A percentile compares a stretch with the other conserved stretches of the same genome.
Conservation (phyloP, 2,329 filamentous ascomycete species). For the Hymenoscyphus salicellus region DNA sequence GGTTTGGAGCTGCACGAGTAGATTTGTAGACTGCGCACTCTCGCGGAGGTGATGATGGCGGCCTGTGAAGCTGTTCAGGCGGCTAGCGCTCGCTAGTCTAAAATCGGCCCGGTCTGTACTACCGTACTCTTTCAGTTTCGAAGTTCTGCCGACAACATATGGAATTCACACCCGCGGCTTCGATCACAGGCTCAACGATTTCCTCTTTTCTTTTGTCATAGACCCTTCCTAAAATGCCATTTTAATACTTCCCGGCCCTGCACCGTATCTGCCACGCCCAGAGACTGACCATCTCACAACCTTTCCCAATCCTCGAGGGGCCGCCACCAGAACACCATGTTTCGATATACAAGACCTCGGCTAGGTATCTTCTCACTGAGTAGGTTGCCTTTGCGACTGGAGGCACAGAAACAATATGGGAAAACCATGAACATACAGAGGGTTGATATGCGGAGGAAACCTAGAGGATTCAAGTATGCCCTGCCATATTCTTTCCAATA, state of each 20-base stretch:
- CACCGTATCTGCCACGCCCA: background rate
- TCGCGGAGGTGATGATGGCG: background rate
- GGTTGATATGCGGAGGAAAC: constrained; percentile 23
- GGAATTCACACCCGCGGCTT: background rate
- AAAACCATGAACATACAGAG: constrained; percentile 24
- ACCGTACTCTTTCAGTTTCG: background rate
- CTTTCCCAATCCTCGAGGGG: background rate
- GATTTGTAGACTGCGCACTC: background rate
- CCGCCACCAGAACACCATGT: constrained; percentile 19
- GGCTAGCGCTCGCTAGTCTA: background rate
- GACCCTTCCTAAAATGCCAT: background rate
- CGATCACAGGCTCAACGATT: background rate
- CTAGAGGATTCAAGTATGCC: constrained; percentile 21
- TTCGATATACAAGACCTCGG: constrained; percentile 25
- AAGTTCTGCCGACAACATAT: background rate
- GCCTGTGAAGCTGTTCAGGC: constrained; percentile 15
- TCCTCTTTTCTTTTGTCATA: background rate
- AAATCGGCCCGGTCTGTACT: background rate
- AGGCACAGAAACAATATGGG: constrained; percentile 24
- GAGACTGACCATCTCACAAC: background rate
- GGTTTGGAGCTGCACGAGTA: constrained; percentile 12
- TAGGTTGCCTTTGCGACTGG: constrained; percentile 28
- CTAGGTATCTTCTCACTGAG: constrained; percentile 25
- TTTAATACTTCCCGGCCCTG: background rate
- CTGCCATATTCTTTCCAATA: background rate